Evolutionary conservation across 2,329 filamentous ascomycete species (phyloP), one percentile per base, ranked within the genome.

Genomic region (Epichloe bromicola): DNA sequence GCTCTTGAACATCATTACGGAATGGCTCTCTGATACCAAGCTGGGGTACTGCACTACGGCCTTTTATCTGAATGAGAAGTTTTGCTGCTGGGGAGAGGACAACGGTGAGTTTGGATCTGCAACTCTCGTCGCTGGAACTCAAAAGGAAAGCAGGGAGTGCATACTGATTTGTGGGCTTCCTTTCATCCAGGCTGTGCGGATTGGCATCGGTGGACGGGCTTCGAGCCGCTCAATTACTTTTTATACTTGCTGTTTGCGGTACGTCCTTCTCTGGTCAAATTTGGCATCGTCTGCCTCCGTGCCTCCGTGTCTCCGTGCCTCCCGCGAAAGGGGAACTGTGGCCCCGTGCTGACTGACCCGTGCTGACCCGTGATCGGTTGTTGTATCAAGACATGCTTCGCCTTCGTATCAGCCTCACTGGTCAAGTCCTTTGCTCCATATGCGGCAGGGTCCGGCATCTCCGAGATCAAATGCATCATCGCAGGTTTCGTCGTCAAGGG

Each of bases 401-500:
- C 91, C 17, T 85, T 86, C 50, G 84, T 84, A 3, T 84, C 90
- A 2, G 90, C 90, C 1, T 82, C 78, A 38, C 74, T 98, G 40
- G 93, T 98, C 63, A 93, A 88, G 65, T 82, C 81, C 1, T 97
- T 93, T 67, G 90, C 93, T 4, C 93, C 93, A 0, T 98, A 98
- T 65, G 93, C 93, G 11, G 93, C 93, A 36, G 93, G 93, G 15
- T 95, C 88, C 12, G 93, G 93, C 40, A 98, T 98, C 53, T 96
- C 89, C 12, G 93, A 98, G 71, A 98, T 98, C 75, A 98, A 98
- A 69, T 95, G 89, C 68, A 97, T 98, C 63, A 95, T 98, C 63
- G 93, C 91, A 4, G 93, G 93, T 3, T 98, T 98, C 65, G 88
- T 97, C 47, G 98, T 98, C 93, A 96, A 97, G 68, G 93, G 90